Evolutionary conservation across 768 basidiomycete genomes (phyloP), one percentile per base, ranked within the genome.

Genomic region (Neoboletus magnificus): DNA sequence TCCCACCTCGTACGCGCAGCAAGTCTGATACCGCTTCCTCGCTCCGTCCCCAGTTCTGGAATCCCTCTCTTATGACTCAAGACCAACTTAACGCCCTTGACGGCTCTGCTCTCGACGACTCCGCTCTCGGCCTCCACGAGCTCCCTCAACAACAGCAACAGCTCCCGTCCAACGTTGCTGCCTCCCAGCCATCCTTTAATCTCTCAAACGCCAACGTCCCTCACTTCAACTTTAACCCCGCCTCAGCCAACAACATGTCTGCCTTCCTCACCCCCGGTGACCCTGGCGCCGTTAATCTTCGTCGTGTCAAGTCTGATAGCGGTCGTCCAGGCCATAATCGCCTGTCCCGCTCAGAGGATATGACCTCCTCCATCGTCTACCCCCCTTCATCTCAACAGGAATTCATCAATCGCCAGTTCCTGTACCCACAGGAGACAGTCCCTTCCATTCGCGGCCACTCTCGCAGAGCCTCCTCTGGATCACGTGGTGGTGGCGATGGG

Each of bases 291-390:
- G 62, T 71, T 30, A 47, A 56, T 48, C 59, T 86, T n/a, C 79
- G 82, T 48, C 77, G 84, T 20, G 71, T 73, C 48, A 79, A 77
- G 59, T 82, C 82, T 11, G 82, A 83, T 52, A 48, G 60, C 2
- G 71, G 71, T 53, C 72, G 75, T 20, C 71, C 74, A n/a, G 67
- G 69, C 9, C 79, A 81, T 49, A 73, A 77, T 61, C 76, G 86
- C 16, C 75, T 77, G 20, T 80, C 79, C 32, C 82, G 84, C 58
- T 84, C 82, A 39, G 87, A 89, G 67, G 88, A 88, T 63, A 73
- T 86, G 39, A 70, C 71, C 11, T 63, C 69, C 15, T 70, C 65
- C 7, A 2, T 65, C 0, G 0, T 70, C 32, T 73, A 65, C 32
- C 73, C 73, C 23, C 70, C 75, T 15, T 70, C 68, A 12, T 67